Conservation (phyloP, 805 yeast species). For the Teunomyces panamensis region DNA sequence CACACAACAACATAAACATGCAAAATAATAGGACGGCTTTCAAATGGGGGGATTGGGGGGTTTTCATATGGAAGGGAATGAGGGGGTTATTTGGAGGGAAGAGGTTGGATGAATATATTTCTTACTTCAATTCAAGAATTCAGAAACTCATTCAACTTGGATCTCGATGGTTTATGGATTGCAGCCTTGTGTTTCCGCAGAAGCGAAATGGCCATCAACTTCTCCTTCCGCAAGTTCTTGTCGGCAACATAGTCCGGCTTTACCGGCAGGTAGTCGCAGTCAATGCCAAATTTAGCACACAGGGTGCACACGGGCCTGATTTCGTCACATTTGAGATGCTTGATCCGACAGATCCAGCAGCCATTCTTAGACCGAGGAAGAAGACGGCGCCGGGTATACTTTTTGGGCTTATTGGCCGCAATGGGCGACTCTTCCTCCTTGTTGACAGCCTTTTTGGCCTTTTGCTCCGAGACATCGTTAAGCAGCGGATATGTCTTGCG, state of each 20-base stretch:
- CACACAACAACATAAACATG: neutral
- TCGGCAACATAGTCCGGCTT: slow-evolving; percentile 41
- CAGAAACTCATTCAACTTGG: neutral
- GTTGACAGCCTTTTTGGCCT: slow-evolving; percentile 8
- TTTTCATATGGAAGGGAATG: no score
- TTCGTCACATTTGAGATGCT: slow-evolving; percentile 46
- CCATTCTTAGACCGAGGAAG: slow-evolving; percentile 42
- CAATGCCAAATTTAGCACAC: slow-evolving; percentile 39
- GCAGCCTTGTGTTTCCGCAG: slow-evolving; percentile 21
- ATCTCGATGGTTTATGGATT: neutral
- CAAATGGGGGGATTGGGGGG: no score
- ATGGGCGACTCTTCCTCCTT: neutral
- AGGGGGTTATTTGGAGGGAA: neutral
- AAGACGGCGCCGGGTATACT: slow-evolving; percentile 37
- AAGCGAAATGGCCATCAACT: slow-evolving; percentile 29
- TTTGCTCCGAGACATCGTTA: slow-evolving; percentile 8
- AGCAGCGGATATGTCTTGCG: slow-evolving; percentile 15
- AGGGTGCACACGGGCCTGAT: slow-evolving; percentile 34
- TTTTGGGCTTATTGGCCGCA: slow-evolving; percentile 20
- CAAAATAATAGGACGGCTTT: neutral
- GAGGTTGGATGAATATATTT: neutral
- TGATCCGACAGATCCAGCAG: slow-evolving; percentile 47
- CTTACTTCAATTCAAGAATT: neutral
- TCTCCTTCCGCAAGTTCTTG: slow-evolving; percentile 30
- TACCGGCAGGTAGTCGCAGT: slow-evolving; percentile 37